Evolutionary conservation across 1,284 basidiomycete species (phyloP).

Genomic region (Leucoagaricus sp.): DNA sequence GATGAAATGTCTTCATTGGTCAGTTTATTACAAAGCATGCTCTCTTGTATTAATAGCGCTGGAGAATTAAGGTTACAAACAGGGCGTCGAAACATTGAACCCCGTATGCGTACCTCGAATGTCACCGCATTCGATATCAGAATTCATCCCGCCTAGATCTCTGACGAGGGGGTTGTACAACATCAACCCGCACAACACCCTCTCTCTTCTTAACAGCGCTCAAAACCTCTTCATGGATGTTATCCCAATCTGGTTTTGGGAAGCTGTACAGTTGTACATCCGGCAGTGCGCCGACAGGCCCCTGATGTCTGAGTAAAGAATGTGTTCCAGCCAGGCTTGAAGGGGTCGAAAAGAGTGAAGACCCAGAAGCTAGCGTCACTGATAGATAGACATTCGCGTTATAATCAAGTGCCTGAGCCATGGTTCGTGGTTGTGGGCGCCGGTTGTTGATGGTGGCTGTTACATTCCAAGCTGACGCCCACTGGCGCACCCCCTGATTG

Average conservation of each 20-base stretch:
- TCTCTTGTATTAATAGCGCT: too few species aligned
- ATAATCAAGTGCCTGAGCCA: conserved; percentile 38
- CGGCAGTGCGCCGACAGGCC: conserved; percentile 39
- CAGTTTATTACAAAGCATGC: too few species aligned
- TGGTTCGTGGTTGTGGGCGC: conserved; percentile 24
- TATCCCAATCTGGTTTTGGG: conserved; percentile 39
- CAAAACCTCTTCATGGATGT: conserved; percentile 27
- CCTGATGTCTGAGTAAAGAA: conserved; percentile 36
- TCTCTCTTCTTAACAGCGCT: conserved; percentile 21
- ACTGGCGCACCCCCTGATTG: background rate
- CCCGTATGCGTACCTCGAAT: too few species aligned
- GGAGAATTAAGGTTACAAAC: too few species aligned
- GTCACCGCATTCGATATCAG: conserved; percentile 11
- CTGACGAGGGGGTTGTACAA: conserved; percentile 30
- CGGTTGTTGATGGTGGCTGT: background rate
- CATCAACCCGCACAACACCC: conserved; percentile 31
- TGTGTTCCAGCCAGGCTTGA: conserved; percentile 31
- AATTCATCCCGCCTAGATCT: conserved; percentile 36
- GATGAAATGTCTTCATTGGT: too few species aligned
- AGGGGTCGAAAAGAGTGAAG: conserved; percentile 30
- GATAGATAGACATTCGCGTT: conserved; percentile 40
- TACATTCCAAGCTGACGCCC: background rate
- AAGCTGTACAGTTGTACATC: conserved; percentile 45
- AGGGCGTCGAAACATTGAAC: too few species aligned
- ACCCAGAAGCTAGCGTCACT: conserved; percentile 35